Conservation (phyloP, 495 filamentous ascomycete genomes). For the Penicillium paxilli region DNA sequence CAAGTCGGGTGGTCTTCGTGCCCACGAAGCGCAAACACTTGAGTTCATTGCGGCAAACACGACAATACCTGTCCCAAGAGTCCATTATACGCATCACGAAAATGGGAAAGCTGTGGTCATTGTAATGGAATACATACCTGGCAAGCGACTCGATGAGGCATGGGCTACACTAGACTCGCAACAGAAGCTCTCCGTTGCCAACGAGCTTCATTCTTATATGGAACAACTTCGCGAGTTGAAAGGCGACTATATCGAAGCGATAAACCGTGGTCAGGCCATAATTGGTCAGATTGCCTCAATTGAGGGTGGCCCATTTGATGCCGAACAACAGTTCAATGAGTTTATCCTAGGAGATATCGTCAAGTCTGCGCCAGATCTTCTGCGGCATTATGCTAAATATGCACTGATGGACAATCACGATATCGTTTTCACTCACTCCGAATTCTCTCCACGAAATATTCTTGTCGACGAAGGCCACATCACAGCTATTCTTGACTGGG, state of each 20-base stretch:
- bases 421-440: slow-evolving; percentile 30
- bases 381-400: slow-evolving; percentile 22
- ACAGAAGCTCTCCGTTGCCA: slow-evolving; percentile 21
- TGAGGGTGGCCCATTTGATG: slow-evolving; percentile 27
- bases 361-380: slow-evolving; percentile 7
- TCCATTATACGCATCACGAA: slow-evolving; percentile 18
- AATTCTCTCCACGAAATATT: slow-evolving; percentile 35
- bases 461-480: slow-evolving; percentile 27
- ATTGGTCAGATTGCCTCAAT: slow-evolving; percentile 11
- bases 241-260: slow-evolving; percentile 24
- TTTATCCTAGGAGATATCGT: slow-evolving; percentile 22
- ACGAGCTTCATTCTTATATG: slow-evolving; percentile 19
- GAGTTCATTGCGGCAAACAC: slow-evolving; percentile 26
- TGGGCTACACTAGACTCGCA: slow-evolving; percentile 10
- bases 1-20: slow-evolving; percentile 2
- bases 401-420: slow-evolving; percentile 21
- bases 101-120: slow-evolving; percentile 16
- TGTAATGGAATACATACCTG: slow-evolving; percentile 34
- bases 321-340: slow-evolving; percentile 25
- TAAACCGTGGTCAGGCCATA: slow-evolving; percentile 10
- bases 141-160: slow-evolving; percentile 22
- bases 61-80: slow-evolving; percentile 29
- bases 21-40: slow-evolving; percentile 10
- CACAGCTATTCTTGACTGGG: slow-evolving; percentile 50
- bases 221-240: slow-evolving; percentile 23